These are phyloP conservation scores for Ogataea neopini DNA, from an alignment of 805 yeast species.

Conservation along the genomic window DNA sequence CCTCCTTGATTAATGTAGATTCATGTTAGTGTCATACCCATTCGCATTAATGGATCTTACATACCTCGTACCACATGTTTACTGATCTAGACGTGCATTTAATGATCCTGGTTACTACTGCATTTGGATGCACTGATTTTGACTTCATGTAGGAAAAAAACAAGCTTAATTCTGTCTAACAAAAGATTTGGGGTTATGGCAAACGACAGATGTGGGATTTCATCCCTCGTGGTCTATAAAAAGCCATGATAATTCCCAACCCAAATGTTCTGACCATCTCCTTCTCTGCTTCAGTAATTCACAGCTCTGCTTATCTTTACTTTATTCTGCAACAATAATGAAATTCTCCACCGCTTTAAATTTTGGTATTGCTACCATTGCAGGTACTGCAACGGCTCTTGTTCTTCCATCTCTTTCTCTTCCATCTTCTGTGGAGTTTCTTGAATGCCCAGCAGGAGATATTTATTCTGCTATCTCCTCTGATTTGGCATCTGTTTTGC, in stretches of 20 bases:
- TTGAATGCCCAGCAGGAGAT: background rate
- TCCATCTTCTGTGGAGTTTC: background rate
- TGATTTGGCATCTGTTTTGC: background rate
- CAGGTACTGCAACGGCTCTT: background rate
- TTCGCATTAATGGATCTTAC: too few species aligned
- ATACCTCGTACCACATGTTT: too few species aligned
- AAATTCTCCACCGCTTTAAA: background rate
- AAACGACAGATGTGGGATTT: too few species aligned
- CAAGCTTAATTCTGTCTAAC: too few species aligned
- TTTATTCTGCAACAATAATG: background rate
- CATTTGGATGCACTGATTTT: too few species aligned
- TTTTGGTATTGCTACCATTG: background rate
- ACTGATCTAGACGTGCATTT: too few species aligned
- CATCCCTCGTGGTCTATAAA: background rate
- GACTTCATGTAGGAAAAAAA: too few species aligned
- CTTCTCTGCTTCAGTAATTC: too few species aligned
- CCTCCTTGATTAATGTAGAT: too few species aligned
- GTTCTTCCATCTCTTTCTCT: background rate
- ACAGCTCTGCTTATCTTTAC: background rate
- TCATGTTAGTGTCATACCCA: too few species aligned
- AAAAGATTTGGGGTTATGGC: too few species aligned
- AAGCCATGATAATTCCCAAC: background rate
- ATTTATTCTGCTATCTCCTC: background rate
- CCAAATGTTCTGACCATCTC: background rate
- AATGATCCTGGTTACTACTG: too few species aligned